These are phyloP conservation scores for Wakefieldia striispora DNA, from an alignment of 768 basidiomycete genomes.

Conservation along the genomic window DNA sequence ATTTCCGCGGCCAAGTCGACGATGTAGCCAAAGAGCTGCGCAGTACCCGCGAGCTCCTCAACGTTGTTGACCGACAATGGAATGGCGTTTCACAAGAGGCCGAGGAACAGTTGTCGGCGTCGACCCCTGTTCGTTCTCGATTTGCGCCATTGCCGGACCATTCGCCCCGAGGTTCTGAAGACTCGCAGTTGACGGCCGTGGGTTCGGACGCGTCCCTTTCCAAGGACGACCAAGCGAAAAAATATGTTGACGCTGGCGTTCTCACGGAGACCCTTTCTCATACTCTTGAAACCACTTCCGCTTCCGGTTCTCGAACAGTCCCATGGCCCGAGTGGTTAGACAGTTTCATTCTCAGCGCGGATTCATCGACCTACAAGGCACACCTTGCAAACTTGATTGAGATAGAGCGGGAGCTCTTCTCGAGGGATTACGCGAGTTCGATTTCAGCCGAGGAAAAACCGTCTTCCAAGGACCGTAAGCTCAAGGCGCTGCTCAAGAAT, in stretches of 20 bases:
- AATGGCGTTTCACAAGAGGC: conserved; percentile 44
- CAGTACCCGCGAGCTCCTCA: conserved; percentile 43
- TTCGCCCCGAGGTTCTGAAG: conserved; percentile 60
- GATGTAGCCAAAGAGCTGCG: conserved; percentile 51
- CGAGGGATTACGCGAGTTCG: conserved; percentile 17
- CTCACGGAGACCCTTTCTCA: conserved; percentile 18
- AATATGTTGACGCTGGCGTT: conserved; percentile 18
- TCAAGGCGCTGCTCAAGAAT: conserved; percentile 43
- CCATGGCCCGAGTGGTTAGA: conserved; percentile 44
- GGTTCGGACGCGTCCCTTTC: conserved; percentile 9
- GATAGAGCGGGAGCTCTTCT: conserved; percentile 34
- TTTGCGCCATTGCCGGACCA: conserved; percentile 23
- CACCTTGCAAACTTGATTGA: conserved; percentile 35
- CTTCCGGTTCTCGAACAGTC: conserved; percentile 27
- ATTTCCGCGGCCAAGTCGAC: conserved; percentile 53
- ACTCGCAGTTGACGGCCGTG: conserved; percentile 59
- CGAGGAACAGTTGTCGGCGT: conserved; percentile 37
- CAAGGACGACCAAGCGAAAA: conserved; percentile 19
- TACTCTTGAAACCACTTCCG: conserved; percentile 16
- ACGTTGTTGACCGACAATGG: conserved; percentile 43
- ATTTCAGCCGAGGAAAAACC: conserved; percentile 25
- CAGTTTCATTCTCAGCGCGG: conserved; percentile 32
- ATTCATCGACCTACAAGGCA: conserved; percentile 35
- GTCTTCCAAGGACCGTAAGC: conserved; percentile 33
- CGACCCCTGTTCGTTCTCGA: conserved; percentile 3